phyloP scores from a whole-genome alignment of 1,284 basidiomycete genomes.

The Ustilago bromivora region DNA sequence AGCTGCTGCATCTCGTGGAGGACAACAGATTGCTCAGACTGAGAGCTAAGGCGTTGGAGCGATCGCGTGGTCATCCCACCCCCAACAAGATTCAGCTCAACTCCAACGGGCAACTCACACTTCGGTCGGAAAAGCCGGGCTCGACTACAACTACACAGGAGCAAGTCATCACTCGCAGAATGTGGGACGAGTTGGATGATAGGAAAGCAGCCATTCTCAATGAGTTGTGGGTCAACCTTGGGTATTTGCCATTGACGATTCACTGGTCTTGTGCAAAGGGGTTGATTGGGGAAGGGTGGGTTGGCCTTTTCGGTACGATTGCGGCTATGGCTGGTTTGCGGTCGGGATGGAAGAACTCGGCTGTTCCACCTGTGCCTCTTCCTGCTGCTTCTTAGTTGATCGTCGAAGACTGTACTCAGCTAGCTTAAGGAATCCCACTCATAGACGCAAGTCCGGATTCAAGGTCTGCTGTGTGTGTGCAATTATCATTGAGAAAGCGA shows the following conservation, averaged over 20 bases:
- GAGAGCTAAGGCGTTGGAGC: constrained; percentile 64
- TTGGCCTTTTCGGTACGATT: constrained; percentile 68
- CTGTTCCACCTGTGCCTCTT: constrained; percentile 35
- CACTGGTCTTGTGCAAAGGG: constrained; percentile 75
- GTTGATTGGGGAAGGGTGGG: constrained; percentile 63
- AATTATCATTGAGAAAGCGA: neutral
- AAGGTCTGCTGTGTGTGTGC: neutral
- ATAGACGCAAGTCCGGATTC: neutral
- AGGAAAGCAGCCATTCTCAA: constrained; percentile 79
- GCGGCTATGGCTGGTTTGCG: constrained; percentile 63
- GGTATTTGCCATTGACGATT: constrained; percentile 82
- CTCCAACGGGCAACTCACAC: constrained; percentile 18
- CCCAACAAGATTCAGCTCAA: constrained; percentile 52
- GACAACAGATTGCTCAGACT: constrained; percentile 67
- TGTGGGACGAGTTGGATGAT: constrained; percentile 69
- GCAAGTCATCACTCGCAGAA: constrained; percentile 58
- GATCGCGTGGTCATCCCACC: constrained; percentile 62
- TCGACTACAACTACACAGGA: constrained; percentile 41
- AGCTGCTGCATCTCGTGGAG: constrained; percentile 67
- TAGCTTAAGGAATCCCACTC: neutral
- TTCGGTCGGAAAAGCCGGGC: constrained; percentile 33
- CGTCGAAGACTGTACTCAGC: neutral
- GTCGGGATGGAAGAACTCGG: constrained; percentile 62
- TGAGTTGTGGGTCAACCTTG: constrained; percentile 79
- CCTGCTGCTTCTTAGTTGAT: constrained; percentile 12